Percentiles rank a stretch among this genome's conserved stretches.
Conservation (phyloP, 2,329 filamentous ascomycete genomes). For the Verticillium tricorpus region DNA sequence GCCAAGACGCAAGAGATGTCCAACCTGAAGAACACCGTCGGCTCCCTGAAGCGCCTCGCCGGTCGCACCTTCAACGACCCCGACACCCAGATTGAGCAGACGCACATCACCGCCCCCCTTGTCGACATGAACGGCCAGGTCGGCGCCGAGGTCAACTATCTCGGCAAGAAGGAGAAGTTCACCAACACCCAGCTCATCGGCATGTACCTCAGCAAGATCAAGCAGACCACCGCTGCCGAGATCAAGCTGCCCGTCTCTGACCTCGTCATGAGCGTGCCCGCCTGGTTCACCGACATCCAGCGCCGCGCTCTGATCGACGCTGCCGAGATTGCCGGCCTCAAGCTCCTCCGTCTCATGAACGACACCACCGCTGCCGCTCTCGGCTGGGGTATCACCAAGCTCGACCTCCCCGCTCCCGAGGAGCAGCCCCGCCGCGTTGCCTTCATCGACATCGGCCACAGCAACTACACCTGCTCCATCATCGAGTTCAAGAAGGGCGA, state of each 20-base stretch:
- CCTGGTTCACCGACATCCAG: conserved; percentile 96
- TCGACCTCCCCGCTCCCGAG: conserved; percentile 81
- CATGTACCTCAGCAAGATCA: conserved; percentile 96
- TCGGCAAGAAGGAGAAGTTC: conserved; percentile 94
- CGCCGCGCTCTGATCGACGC: conserved; percentile 86
- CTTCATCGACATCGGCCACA: conserved; percentile 94
- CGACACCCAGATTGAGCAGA: conserved; percentile 88
- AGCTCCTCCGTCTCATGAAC: conserved; percentile 91
- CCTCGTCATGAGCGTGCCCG: conserved; percentile 87
- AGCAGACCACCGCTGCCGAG: conserved; percentile 80
- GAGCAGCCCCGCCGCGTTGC: conserved; percentile 88
- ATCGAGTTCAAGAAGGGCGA: conserved; percentile 98
- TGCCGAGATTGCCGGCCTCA: conserved; percentile 87
- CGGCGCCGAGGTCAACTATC: conserved; percentile 87
- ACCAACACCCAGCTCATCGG: conserved; percentile 88
- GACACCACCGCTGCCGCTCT: conserved; percentile 95
- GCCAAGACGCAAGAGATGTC: conserved; percentile 99
- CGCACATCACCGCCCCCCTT: conserved; percentile 80
- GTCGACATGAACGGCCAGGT: conserved; percentile 92
- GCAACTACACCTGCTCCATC: conserved; percentile 89
- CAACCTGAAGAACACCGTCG: conserved; percentile 98
- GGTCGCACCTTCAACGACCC: conserved; percentile 85
- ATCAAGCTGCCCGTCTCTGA: conserved; percentile 88
- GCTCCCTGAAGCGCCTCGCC: conserved; percentile 85
- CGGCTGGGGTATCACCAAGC: conserved; percentile 96